Base-by-base conservation (phyloP, 2,329 filamentous ascomycete species). In the Didymella keratinophila region DNA sequence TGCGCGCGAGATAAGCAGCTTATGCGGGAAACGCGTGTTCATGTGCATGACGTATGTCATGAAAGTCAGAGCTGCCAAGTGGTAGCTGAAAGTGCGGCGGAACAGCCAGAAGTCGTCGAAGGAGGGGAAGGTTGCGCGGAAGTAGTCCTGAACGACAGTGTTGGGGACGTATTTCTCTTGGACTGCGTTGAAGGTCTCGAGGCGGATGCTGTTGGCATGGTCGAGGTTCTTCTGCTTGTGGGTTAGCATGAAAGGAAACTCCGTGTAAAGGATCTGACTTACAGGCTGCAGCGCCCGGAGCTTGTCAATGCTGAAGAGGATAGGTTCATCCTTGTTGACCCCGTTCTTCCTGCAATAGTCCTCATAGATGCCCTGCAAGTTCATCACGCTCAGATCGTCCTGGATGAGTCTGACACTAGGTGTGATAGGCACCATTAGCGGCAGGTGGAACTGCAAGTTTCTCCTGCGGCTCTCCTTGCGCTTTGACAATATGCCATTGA, bases 31-130 rank as follows among this genome's bases (percentile, higher is more conserved):
- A 28, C 95, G 91, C 76, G 92, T 92, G 75, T 94, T 92, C 88
- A 99, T 98, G 80, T 94, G 94, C 81, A 99, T 89, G 58, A 97
- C 90, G 75, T 98, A 99, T 4, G 95, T 98, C 90, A 99, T 97
- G 80, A 99, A 99, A 1, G 95, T 97, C 64, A 98, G 85, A 1
- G 93, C 88, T 20, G 95, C 94, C 61, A 97, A 89, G 79, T 99
- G 95, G 81, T 98, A 97, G 21, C 92, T 91, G 80, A 99, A 97
- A 66, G 97, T 93, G 58, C 93, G 89, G 58, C 95, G 91, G 91
- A 99, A 99, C 57, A 99, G 86, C 93, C 94, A 99, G 83, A 98
- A 97, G 71, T 97, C 93, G 44, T 91, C 87, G 77, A 92, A 99
- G 63, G 91, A 89, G 28, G 93, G 90, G 79, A 95, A 98, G 5